Percentiles rank a stretch among this genome's conserved stretches.
Conservation (phyloP, 2,329 filamentous ascomycete genomes). For the Aspergillus latus region DNA sequence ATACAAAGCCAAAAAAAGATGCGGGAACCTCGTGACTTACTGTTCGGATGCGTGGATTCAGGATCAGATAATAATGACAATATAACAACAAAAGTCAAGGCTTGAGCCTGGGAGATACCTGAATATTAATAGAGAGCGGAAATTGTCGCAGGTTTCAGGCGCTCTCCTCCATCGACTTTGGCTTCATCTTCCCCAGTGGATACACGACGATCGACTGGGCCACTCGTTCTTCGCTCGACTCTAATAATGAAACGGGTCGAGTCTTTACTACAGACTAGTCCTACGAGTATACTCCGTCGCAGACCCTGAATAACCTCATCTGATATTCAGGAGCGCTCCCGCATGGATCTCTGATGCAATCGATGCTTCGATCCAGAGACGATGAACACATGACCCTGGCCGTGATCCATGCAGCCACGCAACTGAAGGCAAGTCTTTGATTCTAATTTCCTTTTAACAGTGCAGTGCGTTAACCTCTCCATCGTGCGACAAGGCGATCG, state of each 20-base stretch:
- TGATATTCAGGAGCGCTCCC: conserved; percentile 3
- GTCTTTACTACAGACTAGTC: background rate
- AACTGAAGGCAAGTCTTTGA: conserved; percentile 3
- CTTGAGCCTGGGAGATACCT: background rate
- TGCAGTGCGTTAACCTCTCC: background rate
- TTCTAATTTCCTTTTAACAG: background rate
- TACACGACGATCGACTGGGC: conserved; percentile 7
- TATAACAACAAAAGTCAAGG: background rate
- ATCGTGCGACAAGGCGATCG: conserved; percentile 9
- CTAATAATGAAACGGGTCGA: background rate
- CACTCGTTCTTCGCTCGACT: background rate
- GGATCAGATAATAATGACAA: background rate
- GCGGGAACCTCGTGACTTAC: background rate
- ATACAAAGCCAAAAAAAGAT: background rate
- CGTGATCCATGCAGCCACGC: background rate
- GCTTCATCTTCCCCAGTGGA: conserved; percentile 1
- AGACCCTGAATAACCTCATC: conserved; percentile 9
- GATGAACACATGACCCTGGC: conserved; percentile 2
- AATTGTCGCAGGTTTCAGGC: conserved; percentile 8
- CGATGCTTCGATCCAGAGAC: conserved; percentile 3
- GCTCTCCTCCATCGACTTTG: background rate
- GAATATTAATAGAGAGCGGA: conserved; percentile 12
- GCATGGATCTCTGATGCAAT: conserved; percentile 5
- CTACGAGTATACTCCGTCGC: background rate
- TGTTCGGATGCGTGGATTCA: background rate